Base-by-base conservation (phyloP, 495 filamentous ascomycete genomes). In the Talaromyces stipitatus region DNA sequence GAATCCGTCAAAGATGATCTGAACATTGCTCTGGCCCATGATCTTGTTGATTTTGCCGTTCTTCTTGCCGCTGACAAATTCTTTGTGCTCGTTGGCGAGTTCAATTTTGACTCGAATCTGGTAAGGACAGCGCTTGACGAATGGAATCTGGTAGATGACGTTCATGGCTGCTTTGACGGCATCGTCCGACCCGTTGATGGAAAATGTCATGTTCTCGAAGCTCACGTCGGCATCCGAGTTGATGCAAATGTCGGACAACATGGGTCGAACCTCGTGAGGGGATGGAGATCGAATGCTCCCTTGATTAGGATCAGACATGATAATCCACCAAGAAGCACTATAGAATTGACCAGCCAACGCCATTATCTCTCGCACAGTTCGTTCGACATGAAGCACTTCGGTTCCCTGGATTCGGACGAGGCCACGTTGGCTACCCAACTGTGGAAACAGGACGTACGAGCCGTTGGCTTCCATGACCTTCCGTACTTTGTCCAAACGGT, bases 41-140 rank as follows among this genome's bases (percentile, higher is more conserved):
- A 99, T 99, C 82, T 99, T 99, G 80, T 99, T 99, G 70, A 99
- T 97, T 78, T 99, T 99, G 73, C 94, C 94, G 64, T 97, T 97
- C 79, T 97, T 99, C 76, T 99, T 99, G 47, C 94, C 94, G 60
- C 91, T 95, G 45, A 98, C 94, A 66, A 98, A 98, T 67, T 98
- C 94, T 72, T 98, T 98, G 72, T 98, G 94, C 75, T 98, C 94
- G 66, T 97, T 97, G 57, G 94, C 95, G 26, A 98, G 85, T 74
- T 98, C 94, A 54, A 98, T 95, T 81, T 96, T 96, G 64, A 97
- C 91, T 12, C 91, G 85, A 69, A 97, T 95, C 65, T 92, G 90
- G 61, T 94, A 95, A 63, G 90, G 88, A 38, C 88, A 85, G 51
- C 88, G 85, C 58, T 86, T 86, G 54, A 92, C 90, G 60, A 96